Evolutionary conservation across 2,329 filamentous ascomycete genomes (phyloP), one percentile per base, ranked within the genome.

Genomic region (Penicillium sp.): DNA sequence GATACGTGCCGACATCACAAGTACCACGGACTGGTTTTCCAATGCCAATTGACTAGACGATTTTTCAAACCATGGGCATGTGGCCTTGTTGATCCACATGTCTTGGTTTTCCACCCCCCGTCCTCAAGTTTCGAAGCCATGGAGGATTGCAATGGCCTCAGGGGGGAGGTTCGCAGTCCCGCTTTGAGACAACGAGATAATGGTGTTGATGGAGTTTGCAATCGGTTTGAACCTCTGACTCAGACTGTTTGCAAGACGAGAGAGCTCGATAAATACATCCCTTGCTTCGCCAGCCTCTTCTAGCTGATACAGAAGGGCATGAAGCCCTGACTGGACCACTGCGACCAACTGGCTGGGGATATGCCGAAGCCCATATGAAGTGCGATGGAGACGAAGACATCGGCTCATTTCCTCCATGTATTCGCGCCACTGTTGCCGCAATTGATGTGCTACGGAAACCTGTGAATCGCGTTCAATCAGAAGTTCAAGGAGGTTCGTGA

Each of bases 331-430:
- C 46, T 64, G 62, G 8, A 63, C 61, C 14, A 68, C 62, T 27
- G 67, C 66, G 23, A 68, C 62, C 52, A 74, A 59, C 27, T 68
- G 63, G 31, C 67, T 61, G 10, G 71, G 69, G 19, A 69, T 65
- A 23, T 72, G 65, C 31, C 66, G 65, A 19, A 70, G 57, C 10
- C 69, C 69, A 59, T 69, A 74, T 4, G 61, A 58, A 29, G 62
- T 61, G 19, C 68, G 69, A 42, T 72, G 64, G 27, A 68, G 44
- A 23, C 58, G 65, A 50, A 73, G 65, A 39, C 62, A 72, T 16
- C 59, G 55, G 10, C 67, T 67, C 46, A 69, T 70, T 45, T 68
- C 66, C 27, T 63, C 60, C 6, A 65, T 67, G 37, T 67, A 68
- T 13, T 55, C 59, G 25, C 50, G 35, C 53, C 54, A 58, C 19